A percentile compares a stretch with the other conserved stretches of the same genome.
These are phyloP conservation scores for Trametes coccinea DNA, from an alignment of 768 basidiomycete genomes.

Conservation along the genomic window DNA sequence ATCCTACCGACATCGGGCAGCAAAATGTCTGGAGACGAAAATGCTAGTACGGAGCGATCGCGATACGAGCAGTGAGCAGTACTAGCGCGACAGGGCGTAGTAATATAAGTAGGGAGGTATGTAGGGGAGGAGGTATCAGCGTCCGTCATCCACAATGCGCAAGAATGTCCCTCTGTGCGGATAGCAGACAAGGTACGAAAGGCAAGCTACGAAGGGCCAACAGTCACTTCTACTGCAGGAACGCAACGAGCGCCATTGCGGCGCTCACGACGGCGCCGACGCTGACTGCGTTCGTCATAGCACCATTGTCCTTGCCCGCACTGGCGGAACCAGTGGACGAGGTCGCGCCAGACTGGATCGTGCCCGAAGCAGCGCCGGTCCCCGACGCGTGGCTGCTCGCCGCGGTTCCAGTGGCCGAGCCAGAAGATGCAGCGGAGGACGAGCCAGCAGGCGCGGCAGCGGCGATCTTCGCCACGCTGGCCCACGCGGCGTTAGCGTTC, in stretches of 20 bases:
- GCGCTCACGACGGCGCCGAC: conserved; percentile 4
- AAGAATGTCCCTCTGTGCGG: conserved; percentile 9
- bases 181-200: background rate
- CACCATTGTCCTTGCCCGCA: background rate
- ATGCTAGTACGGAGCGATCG: background rate
- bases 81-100: background rate
- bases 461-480: conserved; percentile 44
- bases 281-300: conserved; percentile 2
- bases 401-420: background rate
- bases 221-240: background rate
- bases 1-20: background rate
- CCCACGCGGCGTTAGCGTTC: conserved; percentile 53
- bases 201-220: background rate
- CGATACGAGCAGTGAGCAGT: background rate
- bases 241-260: conserved; percentile 4
- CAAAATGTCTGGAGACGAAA: background rate
- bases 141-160: conserved; percentile 12
- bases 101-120: background rate
- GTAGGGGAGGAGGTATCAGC: background rate
- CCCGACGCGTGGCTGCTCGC: background rate
- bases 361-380: background rate
- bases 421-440: conserved; percentile 11
- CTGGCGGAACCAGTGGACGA: background rate
- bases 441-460: conserved; percentile 41
- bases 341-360: background rate